These are phyloP conservation scores for Teunomyces funiuensis DNA, from an alignment of 805 yeast genomes.

Conservation along the genomic window DNA sequence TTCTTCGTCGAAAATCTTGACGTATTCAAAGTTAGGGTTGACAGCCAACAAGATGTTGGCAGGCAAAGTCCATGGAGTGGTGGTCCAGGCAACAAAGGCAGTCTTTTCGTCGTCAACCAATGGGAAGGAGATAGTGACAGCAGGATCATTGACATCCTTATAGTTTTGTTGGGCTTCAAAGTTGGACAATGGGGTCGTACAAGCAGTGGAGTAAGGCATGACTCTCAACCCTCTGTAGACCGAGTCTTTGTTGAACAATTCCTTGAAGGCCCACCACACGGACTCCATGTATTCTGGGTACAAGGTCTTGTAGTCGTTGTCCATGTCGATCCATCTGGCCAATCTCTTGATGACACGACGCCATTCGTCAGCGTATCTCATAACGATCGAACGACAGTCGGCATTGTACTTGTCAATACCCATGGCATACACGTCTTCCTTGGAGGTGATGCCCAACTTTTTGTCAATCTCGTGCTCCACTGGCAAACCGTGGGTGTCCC, in stretches of 20 bases:
- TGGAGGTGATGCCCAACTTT: slow-evolving; percentile 88
- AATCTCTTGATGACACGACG: slow-evolving; percentile 86
- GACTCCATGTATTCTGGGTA: slow-evolving; percentile 97
- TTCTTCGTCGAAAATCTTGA: slow-evolving; percentile 88
- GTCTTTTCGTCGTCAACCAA: slow-evolving; percentile 78
- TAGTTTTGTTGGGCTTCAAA: slow-evolving; percentile 98
- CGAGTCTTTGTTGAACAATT: slow-evolving; percentile 77
- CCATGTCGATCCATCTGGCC: slow-evolving; percentile 99
- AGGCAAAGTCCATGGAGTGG: slow-evolving; percentile 99
- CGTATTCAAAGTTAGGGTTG: slow-evolving; percentile 85
- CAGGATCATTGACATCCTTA: slow-evolving; percentile 96
- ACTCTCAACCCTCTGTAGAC: slow-evolving; percentile 96
- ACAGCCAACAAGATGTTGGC: slow-evolving; percentile 91
- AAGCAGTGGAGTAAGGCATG: slow-evolving; percentile 98
- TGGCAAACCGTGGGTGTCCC: slow-evolving; percentile 99
- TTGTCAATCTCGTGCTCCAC: slow-evolving; percentile 99
- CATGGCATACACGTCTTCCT: slow-evolving; percentile 89
- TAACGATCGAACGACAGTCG: slow-evolving; percentile 95
- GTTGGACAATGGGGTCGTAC: slow-evolving; percentile 93
- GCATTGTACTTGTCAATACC: slow-evolving; percentile 93
- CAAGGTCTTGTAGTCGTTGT: slow-evolving; percentile 95
- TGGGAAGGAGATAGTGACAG: slow-evolving; percentile 89
- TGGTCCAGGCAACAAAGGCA: slow-evolving; percentile 94
- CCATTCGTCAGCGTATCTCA: slow-evolving; percentile 97
- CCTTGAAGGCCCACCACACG: slow-evolving; percentile 98